These are phyloP conservation scores for Chondrus crispus DNA, from an alignment of 23 red algal species.

Conservation along the genomic window DNA sequence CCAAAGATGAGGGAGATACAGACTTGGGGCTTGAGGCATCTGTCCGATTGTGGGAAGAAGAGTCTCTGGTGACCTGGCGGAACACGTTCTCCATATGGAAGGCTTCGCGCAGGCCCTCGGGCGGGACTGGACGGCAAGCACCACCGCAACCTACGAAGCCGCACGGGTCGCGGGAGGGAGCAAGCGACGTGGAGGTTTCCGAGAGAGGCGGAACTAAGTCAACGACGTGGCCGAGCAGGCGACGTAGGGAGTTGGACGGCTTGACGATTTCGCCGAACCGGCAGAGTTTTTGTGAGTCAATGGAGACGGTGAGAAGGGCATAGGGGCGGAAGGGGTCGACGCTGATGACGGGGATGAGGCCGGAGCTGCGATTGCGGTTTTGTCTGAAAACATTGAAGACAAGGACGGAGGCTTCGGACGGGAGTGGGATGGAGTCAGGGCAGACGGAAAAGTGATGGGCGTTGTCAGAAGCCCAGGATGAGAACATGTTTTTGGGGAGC, in stretches of 20 bases:
- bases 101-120: not conserved
- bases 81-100: not conserved
- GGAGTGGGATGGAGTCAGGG: not conserved
- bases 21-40: too few relatives aligned
- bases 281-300: not conserved
- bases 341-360: not conserved
- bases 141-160: not conserved
- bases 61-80: too few relatives aligned
- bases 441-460: not conserved
- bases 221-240: not conserved
- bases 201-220: too few relatives aligned
- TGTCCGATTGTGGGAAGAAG: too few relatives aligned
- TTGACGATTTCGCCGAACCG: not conserved
- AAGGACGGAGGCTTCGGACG: not conserved
- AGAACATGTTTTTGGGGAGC: not conserved
- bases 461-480: not conserved
- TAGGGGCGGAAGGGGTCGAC: not conserved
- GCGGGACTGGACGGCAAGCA: not conserved
- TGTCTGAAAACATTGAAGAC: not conserved
- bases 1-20: too few relatives aligned
- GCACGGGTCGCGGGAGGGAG: not conserved
- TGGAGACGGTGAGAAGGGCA: not conserved
- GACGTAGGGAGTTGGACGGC: not conserved
- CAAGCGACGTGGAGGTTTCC: not conserved
- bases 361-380: not conserved